A percentile compares a stretch with the other conserved stretches of the same genome.
Conservation (phyloP, 1,284 basidiomycete genomes). For the Termitomyces sp. region DNA sequence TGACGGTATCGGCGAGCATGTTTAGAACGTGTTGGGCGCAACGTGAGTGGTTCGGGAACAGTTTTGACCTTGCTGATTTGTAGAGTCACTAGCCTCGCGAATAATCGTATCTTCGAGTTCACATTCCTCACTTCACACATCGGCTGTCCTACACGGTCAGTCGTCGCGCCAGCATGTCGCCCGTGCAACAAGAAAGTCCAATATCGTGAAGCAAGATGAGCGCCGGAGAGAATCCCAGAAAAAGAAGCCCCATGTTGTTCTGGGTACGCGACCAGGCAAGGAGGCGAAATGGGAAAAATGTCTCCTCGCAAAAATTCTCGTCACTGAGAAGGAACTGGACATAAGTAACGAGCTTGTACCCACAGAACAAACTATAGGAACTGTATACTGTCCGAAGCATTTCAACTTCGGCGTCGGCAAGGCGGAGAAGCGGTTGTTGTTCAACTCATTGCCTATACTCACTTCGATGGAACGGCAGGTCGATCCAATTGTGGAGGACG, state of each 20-base stretch:
- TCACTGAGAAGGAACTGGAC: conserved; percentile 49
- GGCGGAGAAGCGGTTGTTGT: conserved; percentile 50
- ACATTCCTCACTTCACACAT: conserved; percentile 49
- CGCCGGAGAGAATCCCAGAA: conserved; percentile 36
- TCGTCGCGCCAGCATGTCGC: conserved; percentile 29
- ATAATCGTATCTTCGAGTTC: conserved; percentile 37
- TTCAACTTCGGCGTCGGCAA: conserved; percentile 60
- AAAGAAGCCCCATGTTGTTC: conserved; percentile 61
- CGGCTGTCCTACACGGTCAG: conserved; percentile 37
- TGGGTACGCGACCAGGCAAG: conserved; percentile 62
- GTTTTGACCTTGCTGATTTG: background rate
- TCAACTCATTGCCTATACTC: conserved; percentile 52
- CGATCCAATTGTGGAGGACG: background rate
- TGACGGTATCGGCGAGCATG: conserved; percentile 21
- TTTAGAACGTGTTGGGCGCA: conserved; percentile 29
- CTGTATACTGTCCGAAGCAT: conserved; percentile 40
- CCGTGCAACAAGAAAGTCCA: conserved; percentile 44
- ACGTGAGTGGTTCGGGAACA: conserved; percentile 19
- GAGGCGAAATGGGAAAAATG: conserved; percentile 60
- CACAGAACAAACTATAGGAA: conserved; percentile 23
- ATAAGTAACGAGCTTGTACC: conserved; percentile 19
- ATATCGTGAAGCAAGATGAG: conserved; percentile 44
- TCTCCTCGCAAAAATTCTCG: conserved; percentile 57
- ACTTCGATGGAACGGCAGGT: conserved; percentile 18
- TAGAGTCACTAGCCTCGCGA: conserved; percentile 33